Conservation (phyloP, 1,139 yeast genomes). For the Saccharomyces hybrid region DNA sequence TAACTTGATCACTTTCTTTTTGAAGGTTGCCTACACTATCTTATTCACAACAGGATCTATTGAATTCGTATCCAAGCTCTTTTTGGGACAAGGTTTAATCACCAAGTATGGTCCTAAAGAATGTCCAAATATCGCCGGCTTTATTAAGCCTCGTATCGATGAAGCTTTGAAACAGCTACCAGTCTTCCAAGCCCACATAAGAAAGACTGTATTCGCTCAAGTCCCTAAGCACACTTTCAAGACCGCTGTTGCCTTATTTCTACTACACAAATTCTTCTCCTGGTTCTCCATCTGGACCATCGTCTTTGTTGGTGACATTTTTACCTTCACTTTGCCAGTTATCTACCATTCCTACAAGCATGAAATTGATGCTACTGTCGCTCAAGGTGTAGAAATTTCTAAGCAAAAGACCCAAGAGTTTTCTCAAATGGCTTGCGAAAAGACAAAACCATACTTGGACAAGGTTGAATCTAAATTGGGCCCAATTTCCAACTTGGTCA, state of each 20-base stretch:
- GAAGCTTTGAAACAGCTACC: slow-evolving; percentile 26
- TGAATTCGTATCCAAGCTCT: slow-evolving; percentile 58
- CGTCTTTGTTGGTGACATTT: slow-evolving; percentile 47
- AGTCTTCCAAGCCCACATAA: slow-evolving; percentile 26
- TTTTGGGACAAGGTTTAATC: slow-evolving; percentile 66
- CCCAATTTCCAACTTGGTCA: slow-evolving; percentile 52
- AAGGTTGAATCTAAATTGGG: slow-evolving; percentile 50
- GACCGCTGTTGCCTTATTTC: slow-evolving; percentile 59
- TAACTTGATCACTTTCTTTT: slow-evolving; percentile 59
- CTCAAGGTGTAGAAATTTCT: slow-evolving; percentile 48
- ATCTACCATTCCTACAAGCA: slow-evolving; percentile 67
- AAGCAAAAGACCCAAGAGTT: slow-evolving; percentile 50
- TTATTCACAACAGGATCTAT: slow-evolving; percentile 53
- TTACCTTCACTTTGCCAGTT: slow-evolving; percentile 69
- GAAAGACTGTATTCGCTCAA: slow-evolving; percentile 29
- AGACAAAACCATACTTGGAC: slow-evolving; percentile 40
- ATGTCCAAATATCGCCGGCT: slow-evolving; percentile 30
- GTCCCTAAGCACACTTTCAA: slow-evolving; percentile 51
- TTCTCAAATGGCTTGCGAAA: slow-evolving; percentile 45
- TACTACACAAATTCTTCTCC: slow-evolving; percentile 66
- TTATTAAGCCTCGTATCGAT: slow-evolving; percentile 44
- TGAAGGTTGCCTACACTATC: slow-evolving; percentile 38
- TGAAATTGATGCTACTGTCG: slow-evolving; percentile 71
- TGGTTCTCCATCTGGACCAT: slow-evolving; percentile 70
- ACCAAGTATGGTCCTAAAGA: slow-evolving; percentile 38